A percentile compares a stretch with the other conserved stretches of the same genome.
Conservation (phyloP, 352 stramenopile genomes). For the Blastocystis sp. region DNA sequence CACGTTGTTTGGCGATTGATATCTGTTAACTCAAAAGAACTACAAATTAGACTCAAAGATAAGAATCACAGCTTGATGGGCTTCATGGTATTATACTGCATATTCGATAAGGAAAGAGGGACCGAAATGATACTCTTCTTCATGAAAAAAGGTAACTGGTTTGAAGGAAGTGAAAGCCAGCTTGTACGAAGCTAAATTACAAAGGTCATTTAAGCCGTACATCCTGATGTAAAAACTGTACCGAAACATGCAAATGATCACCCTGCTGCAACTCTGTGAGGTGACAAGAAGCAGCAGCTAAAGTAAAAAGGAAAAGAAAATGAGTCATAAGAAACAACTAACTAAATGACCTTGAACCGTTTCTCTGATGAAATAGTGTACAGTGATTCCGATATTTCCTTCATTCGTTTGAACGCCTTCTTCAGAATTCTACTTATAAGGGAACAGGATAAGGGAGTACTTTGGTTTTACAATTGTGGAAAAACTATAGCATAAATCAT, state of each 20-base stretch:
- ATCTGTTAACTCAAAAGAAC: conserved; percentile 25
- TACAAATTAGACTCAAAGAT: neutral
- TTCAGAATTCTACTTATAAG: conserved; percentile 9
- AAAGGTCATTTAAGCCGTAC: neutral
- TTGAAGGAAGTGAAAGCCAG: conserved; percentile 29
- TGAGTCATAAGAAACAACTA: conserved; percentile 9
- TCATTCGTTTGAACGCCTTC: neutral
- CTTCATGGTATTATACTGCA: conserved; percentile 25
- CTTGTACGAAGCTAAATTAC: neutral
- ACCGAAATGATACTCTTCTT: neutral
- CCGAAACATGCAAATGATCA: conserved; percentile 53
- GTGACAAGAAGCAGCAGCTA: neutral
- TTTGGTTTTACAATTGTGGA: neutral
- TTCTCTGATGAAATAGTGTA: neutral
- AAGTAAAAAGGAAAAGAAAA: neutral
- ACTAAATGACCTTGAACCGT: neutral
- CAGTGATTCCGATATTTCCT: neutral
- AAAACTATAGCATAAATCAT: neutral
- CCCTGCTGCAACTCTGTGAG: neutral
- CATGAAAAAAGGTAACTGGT: conserved; percentile 29
- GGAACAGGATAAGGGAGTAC: neutral
- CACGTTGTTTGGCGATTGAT: conserved; percentile 51
- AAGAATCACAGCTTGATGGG: conserved; percentile 31
- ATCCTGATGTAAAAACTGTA: conserved; percentile 47
- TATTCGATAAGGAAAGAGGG: neutral